Conservation (phyloP, 352 stramenopile genomes). For the Elongisporangium prolatum region DNA sequence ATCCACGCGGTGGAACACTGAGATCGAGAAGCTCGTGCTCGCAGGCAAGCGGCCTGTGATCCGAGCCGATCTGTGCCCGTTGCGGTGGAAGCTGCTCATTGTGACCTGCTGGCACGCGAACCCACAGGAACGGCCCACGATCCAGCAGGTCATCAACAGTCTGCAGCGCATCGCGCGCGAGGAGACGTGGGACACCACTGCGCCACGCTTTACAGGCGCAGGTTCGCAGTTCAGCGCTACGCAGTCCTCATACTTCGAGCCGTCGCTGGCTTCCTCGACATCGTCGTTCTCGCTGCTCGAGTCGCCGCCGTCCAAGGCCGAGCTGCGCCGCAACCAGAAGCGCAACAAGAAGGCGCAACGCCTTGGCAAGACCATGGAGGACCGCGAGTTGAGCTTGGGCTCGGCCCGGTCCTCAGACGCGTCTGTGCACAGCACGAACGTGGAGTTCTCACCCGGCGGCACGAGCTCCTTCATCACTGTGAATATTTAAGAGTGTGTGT, state of each 20-base stretch:
- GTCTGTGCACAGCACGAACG: too few relatives aligned
- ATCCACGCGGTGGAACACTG: conserved; percentile 78
- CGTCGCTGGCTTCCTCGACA: conserved; percentile 32
- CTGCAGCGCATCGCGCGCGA: conserved; percentile 77
- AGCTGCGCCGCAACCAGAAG: too few relatives aligned
- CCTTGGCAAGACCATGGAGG: too few relatives aligned
- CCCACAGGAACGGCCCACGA: conserved; percentile 72
- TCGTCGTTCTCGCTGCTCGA: conserved; percentile 31
- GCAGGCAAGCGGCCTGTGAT: conserved; percentile 65
- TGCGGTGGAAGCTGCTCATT: conserved; percentile 78
- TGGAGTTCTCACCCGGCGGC: too few relatives aligned
- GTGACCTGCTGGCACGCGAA: conserved; percentile 83
- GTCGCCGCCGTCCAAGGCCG: conserved; percentile 19
- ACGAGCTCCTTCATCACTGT: too few relatives aligned
- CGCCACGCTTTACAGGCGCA: conserved; percentile 51
- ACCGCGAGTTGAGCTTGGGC: too few relatives aligned
- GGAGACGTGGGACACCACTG: conserved; percentile 65
- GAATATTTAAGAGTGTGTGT: too few relatives aligned
- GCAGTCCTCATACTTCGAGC: conserved; percentile 34
- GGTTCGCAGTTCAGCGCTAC: conserved; percentile 42
- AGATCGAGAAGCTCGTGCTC: conserved; percentile 82
- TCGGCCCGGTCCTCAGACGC: too few relatives aligned
- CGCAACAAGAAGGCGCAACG: too few relatives aligned
- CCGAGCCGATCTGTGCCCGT: conserved; percentile 55
- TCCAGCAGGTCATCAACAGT: conserved; percentile 82